phyloP scores from a whole-genome alignment of 805 yeast species.

The Saccharomycopsis sp. region DNA sequence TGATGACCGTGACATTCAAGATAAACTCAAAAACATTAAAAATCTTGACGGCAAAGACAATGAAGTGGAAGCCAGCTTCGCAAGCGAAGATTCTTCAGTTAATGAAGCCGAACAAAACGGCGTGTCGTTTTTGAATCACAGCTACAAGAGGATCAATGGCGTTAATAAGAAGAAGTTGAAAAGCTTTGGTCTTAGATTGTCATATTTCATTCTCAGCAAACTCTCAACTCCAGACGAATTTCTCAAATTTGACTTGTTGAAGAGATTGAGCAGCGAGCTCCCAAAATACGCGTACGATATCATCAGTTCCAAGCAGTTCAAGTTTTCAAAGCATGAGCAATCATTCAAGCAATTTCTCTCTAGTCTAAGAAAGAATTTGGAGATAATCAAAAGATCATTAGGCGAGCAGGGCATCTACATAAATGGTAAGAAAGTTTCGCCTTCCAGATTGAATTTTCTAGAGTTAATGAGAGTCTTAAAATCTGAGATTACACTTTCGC shows the following conservation, averaged over 20 bases:
- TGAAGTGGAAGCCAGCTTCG: conserved; percentile 23
- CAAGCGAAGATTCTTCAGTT: conserved; percentile 6
- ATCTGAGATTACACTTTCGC: conserved; percentile 30
- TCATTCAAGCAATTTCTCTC: conserved; percentile 25
- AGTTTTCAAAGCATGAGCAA: conserved; percentile 11
- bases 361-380: conserved; percentile 29
- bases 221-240: conserved; percentile 21
- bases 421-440: conserved; percentile 61
- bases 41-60: conserved; percentile 23
- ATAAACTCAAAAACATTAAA: conserved; percentile 23
- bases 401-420: conserved; percentile 47
- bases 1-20: conserved; percentile 45
- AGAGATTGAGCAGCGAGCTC: conserved; percentile 40
- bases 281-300: conserved; percentile 46
- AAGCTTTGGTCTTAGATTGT: conserved; percentile 35
- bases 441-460: conserved; percentile 37
- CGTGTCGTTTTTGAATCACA: conserved; percentile 22
- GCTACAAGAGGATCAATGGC: conserved; percentile 28
- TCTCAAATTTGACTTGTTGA: conserved; percentile 34
- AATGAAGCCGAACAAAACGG: background rate
- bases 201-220: conserved; percentile 27
- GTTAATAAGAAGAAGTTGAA: conserved; percentile 30
- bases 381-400: conserved; percentile 34
- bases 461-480: conserved; percentile 35
- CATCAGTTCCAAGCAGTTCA: conserved; percentile 22